Conservation (phyloP, 148 eudicot species). For the Dysphania ambrosioides region DNA sequence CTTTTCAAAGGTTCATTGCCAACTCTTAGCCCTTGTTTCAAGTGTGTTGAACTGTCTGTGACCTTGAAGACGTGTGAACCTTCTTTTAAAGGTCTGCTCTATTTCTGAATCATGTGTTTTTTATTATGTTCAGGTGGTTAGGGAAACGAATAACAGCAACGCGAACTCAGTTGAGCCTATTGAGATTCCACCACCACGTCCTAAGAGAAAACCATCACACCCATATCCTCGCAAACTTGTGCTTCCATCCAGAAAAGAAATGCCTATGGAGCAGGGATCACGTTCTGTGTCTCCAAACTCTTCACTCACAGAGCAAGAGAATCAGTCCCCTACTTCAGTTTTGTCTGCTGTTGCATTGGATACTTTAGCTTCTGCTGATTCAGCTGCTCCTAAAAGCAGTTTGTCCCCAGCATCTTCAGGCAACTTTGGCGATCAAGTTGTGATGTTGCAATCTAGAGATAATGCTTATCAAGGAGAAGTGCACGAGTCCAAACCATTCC, state of each 20-base stretch:
- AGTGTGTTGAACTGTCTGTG: constrained; percentile 40
- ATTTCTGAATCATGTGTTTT: constrained; percentile 16
- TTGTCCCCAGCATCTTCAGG: constrained; percentile 53
- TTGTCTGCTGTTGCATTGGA: constrained; percentile 58
- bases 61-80: constrained; percentile 35
- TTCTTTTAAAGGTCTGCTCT: constrained; percentile 23
- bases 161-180: constrained; percentile 42
- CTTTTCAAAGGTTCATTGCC: constrained; percentile 79
- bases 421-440: constrained; percentile 24
- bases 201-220: constrained; percentile 82
- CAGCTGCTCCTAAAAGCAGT: constrained; percentile 41
- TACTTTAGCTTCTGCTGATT: constrained; percentile 37
- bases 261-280: constrained; percentile 32
- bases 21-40: constrained; percentile 36
- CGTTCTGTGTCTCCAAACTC: constrained; percentile 48
- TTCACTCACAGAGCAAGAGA: constrained; percentile 41
- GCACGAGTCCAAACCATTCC: constrained; percentile 26
- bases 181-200: constrained; percentile 96
- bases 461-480: constrained; percentile 27
- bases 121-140: constrained; percentile 55
- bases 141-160: constrained; percentile 48
- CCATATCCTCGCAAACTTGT: constrained; percentile 87
- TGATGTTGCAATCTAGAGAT: constrained; percentile 28
- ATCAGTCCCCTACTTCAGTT: constrained; percentile 80
- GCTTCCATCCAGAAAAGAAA: constrained; percentile 37